Evolutionary conservation across 2,329 filamentous ascomycete genomes (phyloP).

Genomic region (Daldinia eschscholtzii): DNA sequence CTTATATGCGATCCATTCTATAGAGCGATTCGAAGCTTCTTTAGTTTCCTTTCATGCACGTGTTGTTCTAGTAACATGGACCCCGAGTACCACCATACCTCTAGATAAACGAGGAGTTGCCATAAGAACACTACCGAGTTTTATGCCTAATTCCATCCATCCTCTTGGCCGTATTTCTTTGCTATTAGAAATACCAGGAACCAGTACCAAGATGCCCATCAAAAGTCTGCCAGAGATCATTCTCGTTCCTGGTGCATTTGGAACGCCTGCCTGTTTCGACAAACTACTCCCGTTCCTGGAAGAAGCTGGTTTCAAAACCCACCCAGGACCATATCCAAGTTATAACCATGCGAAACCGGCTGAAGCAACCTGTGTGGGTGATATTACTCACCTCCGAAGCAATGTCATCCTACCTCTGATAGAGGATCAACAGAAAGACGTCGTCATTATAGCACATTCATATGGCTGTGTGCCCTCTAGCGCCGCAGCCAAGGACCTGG

Average conservation of each 20-base stretch:
- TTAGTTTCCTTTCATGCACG: background rate
- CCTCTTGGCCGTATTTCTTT: background rate
- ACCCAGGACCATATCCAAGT: background rate
- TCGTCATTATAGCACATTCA: constrained; percentile 47
- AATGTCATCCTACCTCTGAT: constrained; percentile 21
- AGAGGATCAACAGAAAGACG: constrained; percentile 37
- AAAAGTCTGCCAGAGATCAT: background rate
- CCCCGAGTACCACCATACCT: too few relatives aligned
- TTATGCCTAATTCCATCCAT: background rate
- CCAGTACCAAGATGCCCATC: background rate
- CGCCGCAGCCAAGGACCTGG: constrained; percentile 46
- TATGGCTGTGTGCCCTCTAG: constrained; percentile 47
- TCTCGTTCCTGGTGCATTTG: background rate
- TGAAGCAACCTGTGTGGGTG: background rate
- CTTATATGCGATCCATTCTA: background rate
- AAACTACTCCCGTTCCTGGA: background rate
- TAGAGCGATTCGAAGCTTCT: background rate
- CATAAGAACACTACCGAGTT: background rate
- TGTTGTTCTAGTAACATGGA: background rate
- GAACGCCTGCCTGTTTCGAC: background rate
- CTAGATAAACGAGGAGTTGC: background rate
- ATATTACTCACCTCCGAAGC: background rate
- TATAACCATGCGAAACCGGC: background rate
- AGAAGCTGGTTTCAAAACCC: background rate
- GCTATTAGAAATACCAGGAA: too few relatives aligned